These are phyloP conservation scores for Fragilaria radians DNA, from an alignment of 108 stramenopile species.

Conservation along the genomic window DNA sequence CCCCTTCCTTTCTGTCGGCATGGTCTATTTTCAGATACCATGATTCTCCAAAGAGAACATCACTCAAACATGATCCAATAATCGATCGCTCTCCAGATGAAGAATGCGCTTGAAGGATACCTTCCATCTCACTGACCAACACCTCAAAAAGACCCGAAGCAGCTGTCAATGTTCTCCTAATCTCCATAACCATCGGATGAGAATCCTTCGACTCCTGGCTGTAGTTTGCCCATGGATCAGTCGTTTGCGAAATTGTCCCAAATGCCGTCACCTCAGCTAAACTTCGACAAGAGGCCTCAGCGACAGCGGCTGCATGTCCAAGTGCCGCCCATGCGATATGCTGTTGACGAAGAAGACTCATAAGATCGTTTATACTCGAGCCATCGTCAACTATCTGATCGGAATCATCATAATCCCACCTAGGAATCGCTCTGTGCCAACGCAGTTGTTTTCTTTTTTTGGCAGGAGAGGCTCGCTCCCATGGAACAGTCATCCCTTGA, in stretches of 20 bases:
- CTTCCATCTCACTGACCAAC: slow-evolving; percentile 31
- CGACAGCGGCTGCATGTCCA: slow-evolving; percentile 74
- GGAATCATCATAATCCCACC: slow-evolving; percentile 79
- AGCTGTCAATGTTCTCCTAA: slow-evolving; percentile 61
- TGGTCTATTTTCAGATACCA: slow-evolving; percentile 30
- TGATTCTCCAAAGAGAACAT: slow-evolving; percentile 62
- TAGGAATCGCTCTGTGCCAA: slow-evolving; percentile 67
- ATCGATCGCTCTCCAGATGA: slow-evolving; percentile 24
- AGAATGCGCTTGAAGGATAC: slow-evolving; percentile 7
- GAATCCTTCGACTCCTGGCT: slow-evolving; percentile 37
- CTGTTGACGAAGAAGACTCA: slow-evolving; percentile 71
- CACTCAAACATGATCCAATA: slow-evolving; percentile 45
- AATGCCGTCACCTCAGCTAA: slow-evolving; percentile 67
- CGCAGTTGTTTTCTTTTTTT: slow-evolving; percentile 33
- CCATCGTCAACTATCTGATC: slow-evolving; percentile 17
- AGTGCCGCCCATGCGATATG: slow-evolving; percentile 82
- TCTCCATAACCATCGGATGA: slow-evolving; percentile 65
- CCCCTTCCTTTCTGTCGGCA: background rate
- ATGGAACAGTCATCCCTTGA: slow-evolving; percentile 67
- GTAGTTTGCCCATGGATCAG: slow-evolving; percentile 75
- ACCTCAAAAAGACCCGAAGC: slow-evolving; percentile 66
- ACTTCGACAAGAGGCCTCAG: slow-evolving; percentile 67
- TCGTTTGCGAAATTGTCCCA: slow-evolving; percentile 60
- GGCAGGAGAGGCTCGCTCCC: slow-evolving; percentile 38
- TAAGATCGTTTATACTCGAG: slow-evolving; percentile 36